Evolutionary conservation across 1,284 basidiomycete genomes (phyloP).

Genomic region (Rhodotorula sp.): DNA sequence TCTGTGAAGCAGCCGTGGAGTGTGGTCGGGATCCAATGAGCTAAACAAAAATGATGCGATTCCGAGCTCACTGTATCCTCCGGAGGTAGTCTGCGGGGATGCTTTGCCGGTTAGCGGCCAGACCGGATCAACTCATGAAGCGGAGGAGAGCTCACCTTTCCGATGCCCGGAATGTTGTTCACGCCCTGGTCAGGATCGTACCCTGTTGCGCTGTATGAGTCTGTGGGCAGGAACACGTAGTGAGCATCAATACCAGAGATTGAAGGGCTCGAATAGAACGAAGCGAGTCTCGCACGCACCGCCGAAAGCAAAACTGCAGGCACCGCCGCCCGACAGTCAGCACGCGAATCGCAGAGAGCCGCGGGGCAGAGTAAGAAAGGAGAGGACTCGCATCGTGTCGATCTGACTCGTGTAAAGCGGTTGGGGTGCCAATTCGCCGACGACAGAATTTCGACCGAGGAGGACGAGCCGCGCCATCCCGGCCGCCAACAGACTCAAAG

Average conservation of each 20-base stretch:
- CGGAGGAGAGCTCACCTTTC: background rate
- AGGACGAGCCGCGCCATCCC: background rate
- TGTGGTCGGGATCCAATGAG: background rate
- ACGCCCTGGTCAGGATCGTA: conserved; percentile 10
- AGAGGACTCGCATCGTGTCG: conserved; percentile 8
- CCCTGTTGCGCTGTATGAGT: conserved; percentile 21
- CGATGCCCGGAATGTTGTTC: conserved; percentile 1
- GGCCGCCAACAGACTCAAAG: too few relatives aligned
- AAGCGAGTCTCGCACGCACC: conserved; percentile 2
- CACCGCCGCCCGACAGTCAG: background rate
- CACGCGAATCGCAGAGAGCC: too few relatives aligned
- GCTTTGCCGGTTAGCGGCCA: background rate
- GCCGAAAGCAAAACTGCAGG: conserved; percentile 24
- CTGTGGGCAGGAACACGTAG: background rate
- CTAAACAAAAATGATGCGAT: background rate
- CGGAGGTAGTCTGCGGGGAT: background rate
- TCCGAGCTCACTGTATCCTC: conserved; percentile 6
- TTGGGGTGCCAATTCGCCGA: background rate
- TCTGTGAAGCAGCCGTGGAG: background rate
- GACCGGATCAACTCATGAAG: too few relatives aligned
- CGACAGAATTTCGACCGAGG: too few relatives aligned
- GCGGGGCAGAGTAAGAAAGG: too few relatives aligned
- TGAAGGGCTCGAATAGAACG: background rate
- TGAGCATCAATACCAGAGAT: background rate
- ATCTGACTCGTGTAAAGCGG: conserved; percentile 9